Percentiles rank a stretch among this genome's conserved stretches.
These are phyloP conservation scores for Centrapalus pauciflorus DNA, from an alignment of 129 eudicot species.

Conservation along the genomic window DNA sequence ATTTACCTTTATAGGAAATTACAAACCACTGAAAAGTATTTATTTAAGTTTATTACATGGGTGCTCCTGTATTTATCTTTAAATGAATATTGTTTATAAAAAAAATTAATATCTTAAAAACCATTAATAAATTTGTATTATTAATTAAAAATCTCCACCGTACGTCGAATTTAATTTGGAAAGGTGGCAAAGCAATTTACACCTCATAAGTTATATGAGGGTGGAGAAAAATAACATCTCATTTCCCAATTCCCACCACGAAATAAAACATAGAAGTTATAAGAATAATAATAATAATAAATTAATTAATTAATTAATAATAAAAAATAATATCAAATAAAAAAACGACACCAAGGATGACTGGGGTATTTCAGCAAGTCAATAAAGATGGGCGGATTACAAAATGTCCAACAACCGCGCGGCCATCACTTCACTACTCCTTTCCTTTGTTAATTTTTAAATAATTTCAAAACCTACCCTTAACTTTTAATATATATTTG, in stretches of 20 bases:
- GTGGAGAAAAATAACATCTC: neutral
- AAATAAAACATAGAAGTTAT: no score
- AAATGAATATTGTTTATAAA: no score
- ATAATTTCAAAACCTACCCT: neutral
- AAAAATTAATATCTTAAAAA: no score
- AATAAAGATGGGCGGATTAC: conserved; percentile 3
- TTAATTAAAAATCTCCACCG: no score
- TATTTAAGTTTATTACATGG: no score
- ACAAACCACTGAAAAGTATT: no score
- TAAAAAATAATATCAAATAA: neutral
- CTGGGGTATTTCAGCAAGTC: conserved; percentile 12
- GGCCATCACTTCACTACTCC: neutral
- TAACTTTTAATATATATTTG: neutral
- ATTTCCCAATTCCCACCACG: neutral
- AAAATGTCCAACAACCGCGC: neutral
- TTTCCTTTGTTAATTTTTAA: neutral
- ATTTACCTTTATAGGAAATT: no score
- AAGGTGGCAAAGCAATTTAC: neutral
- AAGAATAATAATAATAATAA: no score
- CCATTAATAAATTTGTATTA: no score
- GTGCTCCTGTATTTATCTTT: no score
- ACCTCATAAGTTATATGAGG: conserved; percentile 3
- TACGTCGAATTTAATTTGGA: no score
- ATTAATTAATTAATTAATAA: no score
- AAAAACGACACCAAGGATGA: neutral